Evolutionary conservation across 148 eudicot species (phyloP), one percentile per base, ranked within the genome.

Genomic region (Rhododendron henanense): DNA sequence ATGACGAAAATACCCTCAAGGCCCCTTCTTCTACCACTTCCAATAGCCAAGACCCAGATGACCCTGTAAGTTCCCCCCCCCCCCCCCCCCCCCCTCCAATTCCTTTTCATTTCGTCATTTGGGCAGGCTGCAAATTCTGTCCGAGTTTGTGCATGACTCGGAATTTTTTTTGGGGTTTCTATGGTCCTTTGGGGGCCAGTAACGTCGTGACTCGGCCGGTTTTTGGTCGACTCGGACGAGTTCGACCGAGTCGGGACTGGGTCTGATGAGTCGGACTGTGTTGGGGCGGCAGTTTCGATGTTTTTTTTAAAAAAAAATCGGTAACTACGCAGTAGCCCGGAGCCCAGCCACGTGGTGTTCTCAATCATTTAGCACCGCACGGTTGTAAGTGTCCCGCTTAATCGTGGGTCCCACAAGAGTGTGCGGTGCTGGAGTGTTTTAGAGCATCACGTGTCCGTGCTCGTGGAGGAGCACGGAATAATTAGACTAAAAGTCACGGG

Each of bases 41-140:
- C 31, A 23, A 74, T 78, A 81, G 79, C 76, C 69, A 74, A 31
- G 11, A 86, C 61, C 86, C 81, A 23, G 83, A 85, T 85, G 85
- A 82, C 44, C 84, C 91, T 87, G 93, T 92, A 90, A 91, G 92
- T 92, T 84, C 11, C 4, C 77, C 39, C 37, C 0, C 37, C 37
- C 41, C 41, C 5, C 31, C 31, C 37, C 37, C 37, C 37, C 37
- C 37, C 44, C 44, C 44, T 7, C 7, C 45, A 1, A 1, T n/a
- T 19, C 21, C 10, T 9, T 28, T 21, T 75, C 5, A 11, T 39
- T 13, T 55, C 85, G 13, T 6, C 2, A 13, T 10, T 21, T 73
- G 28, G 55, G 55, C 16, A 10, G 55, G 55, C 69, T 55, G 28
- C 6, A 25, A 35, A 50, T 25, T 15, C 84, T n/a, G 33, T 65